phyloP scores from a whole-genome alignment of 73 alveolate genomes.

The Uronychia setigera region DNA sequence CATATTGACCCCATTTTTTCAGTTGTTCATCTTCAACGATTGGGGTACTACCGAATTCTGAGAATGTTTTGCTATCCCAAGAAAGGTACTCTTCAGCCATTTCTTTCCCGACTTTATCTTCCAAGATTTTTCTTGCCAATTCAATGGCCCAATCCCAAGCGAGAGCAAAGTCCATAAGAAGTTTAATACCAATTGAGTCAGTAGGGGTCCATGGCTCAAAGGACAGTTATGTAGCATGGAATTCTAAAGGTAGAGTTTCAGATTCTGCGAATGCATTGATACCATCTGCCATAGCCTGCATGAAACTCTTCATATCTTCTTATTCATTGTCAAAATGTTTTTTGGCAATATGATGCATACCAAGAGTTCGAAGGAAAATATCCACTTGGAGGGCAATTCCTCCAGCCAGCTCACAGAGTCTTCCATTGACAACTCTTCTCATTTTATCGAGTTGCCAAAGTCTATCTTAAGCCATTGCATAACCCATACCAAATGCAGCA shows the following conservation, averaged over 20 bases:
- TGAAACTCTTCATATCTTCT: constrained; percentile 42
- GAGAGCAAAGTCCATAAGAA: neutral
- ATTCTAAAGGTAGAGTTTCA: constrained; percentile 76
- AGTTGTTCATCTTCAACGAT: constrained; percentile 60
- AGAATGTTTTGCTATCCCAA: constrained; percentile 23
- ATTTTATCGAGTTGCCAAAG: constrained; percentile 79
- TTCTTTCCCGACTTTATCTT: constrained; percentile 16
- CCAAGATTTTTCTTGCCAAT: constrained; percentile 40
- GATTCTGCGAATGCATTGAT: constrained; percentile 72
- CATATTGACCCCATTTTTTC: constrained; percentile 33
- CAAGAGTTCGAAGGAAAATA: constrained; percentile 80
- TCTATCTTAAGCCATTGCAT: constrained; percentile 79
- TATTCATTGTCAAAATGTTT: constrained; percentile 49
- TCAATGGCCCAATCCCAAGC: constrained; percentile 52
- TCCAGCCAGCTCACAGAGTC: constrained; percentile 89
- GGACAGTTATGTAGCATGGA: constrained; percentile 23
- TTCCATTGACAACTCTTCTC: constrained; percentile 80
- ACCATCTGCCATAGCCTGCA: constrained; percentile 77
- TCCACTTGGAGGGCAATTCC: constrained; percentile 78
- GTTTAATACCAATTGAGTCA: neutral
- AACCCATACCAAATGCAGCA: constrained; percentile 65
- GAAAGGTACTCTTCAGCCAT: constrained; percentile 40
- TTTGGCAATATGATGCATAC: constrained; percentile 62
- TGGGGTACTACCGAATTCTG: constrained; percentile 18
- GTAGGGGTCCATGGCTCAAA: neutral